Percentiles rank a stretch among this genome's conserved stretches.
Conservation (phyloP, 1,284 basidiomycete genomes). For the Sporisorium iseilematis-ciliati region DNA sequence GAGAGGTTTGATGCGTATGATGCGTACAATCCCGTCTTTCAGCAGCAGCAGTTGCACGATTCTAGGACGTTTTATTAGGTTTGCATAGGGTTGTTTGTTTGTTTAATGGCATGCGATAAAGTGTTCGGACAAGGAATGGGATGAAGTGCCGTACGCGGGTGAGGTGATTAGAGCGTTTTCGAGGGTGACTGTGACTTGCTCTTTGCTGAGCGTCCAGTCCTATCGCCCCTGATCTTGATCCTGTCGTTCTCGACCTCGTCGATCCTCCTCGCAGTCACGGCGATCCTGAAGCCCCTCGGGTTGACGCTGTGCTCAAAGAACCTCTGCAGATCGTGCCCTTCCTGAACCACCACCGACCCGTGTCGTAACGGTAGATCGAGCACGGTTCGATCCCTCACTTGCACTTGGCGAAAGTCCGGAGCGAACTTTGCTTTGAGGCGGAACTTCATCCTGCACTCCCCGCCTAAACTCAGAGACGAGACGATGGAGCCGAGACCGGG, state of each 20-base stretch:
- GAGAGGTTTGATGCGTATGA: slow-evolving; percentile 8
- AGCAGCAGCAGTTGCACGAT: slow-evolving; percentile 9
- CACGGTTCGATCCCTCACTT: slow-evolving; percentile 12
- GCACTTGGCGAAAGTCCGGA: neutral
- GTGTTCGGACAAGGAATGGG: no score
- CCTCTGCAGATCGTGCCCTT: slow-evolving; percentile 40
- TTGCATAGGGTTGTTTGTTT: neutral
- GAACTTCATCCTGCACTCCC: slow-evolving; percentile 50
- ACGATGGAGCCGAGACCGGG: slow-evolving; percentile 53
- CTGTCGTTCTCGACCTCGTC: slow-evolving; percentile 15
- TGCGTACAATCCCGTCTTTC: slow-evolving; percentile 1
- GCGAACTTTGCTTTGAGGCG: slow-evolving; percentile 38
- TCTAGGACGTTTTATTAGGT: slow-evolving; percentile 3
- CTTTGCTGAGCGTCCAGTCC: neutral
- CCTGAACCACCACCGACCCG: slow-evolving; percentile 40
- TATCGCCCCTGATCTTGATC: no score
- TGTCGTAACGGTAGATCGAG: slow-evolving; percentile 37
- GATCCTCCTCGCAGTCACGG: slow-evolving; percentile 38
- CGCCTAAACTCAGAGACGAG: slow-evolving; percentile 49
- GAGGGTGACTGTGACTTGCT: neutral
- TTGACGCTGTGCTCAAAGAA: slow-evolving; percentile 37
- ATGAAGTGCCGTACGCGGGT: no score
- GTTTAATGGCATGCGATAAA: neutral
- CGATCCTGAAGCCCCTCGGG: slow-evolving; percentile 41
- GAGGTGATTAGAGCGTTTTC: no score